Conservation (phyloP, 257 asterid species). For the Solanum appendiculatum region DNA sequence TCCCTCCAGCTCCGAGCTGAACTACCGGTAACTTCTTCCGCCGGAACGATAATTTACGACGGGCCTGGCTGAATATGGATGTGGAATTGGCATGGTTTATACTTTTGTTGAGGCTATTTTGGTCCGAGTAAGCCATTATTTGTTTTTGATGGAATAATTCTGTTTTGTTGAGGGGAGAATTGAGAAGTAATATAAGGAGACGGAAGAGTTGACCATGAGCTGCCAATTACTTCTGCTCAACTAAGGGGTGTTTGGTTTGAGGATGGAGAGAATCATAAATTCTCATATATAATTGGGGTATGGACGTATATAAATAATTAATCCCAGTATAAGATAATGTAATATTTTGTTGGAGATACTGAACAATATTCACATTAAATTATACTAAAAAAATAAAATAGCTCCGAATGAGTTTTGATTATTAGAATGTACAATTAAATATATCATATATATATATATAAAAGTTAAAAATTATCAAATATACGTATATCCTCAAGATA, state of each 20-base stretch:
- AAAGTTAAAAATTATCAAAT: too few species aligned
- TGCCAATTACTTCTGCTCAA: not conserved
- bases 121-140: slow-evolving; percentile 22
- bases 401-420: too few species aligned
- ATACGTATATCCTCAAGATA: too few species aligned
- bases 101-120: not conserved
- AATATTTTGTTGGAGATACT: not conserved
- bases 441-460: too few species aligned
- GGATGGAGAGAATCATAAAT: not conserved
- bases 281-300: not conserved
- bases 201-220: not conserved
- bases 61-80: not conserved
- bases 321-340: not conserved
- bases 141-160: not conserved
- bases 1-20: slow-evolving; percentile 40
- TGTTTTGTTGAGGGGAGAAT: not conserved
- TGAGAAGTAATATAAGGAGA: not conserved
- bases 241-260: not conserved
- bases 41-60: slow-evolving; percentile 21
- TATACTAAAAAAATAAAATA: not conserved
- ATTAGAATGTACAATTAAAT: too few species aligned
- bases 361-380: not conserved
- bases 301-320: not conserved
- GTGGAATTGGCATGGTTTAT: not conserved
- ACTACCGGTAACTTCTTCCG: slow-evolving; percentile 33